Evolutionary conservation across 2,329 filamentous ascomycete species (phyloP), one percentile per base, ranked within the genome.

Genomic region (Bipolaris bicolor): DNA sequence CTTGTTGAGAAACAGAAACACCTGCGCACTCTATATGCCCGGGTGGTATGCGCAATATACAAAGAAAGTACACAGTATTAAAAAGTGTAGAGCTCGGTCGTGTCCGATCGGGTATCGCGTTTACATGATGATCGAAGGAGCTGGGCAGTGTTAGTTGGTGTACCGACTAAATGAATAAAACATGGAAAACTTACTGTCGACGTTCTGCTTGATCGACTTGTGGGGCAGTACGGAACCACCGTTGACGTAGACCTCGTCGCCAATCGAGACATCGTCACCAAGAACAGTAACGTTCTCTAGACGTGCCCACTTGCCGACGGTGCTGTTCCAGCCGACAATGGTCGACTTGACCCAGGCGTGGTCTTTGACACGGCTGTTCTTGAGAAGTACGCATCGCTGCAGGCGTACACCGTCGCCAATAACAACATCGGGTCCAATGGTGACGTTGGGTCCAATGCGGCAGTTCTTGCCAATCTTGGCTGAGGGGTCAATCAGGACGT

Each of bases 341-440:
- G 94, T 95, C 76, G 91, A 96, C 88, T 98, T 98, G 78, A 99
- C 87, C 94, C 94, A 98, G 46, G 95, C 95, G 78, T 99, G 94
- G 77, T 99, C 95, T 86, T 97, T 97, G 80, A 97, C 89, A 83
- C 96, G 97, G 80, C 90, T 92, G 72, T 91, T 90, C 61, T 89
- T 86, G 64, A 99, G 85, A 55, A 99, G 81, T 22, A 98, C 95
- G 73, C 91, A 97, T 70, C 95, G 89, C 81, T 98, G 94, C 65
- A 99, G 85, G 68, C 94, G 88, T 40, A 97, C 95, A 75, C 94
- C 95, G 66, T 99, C 94, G 53, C 94, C 94, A 57, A 99, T 85
- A 45, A 97, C 88, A 43, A 97, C 94, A 70, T 92, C 89, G 54
- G 94, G 93, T 39, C 95, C 94, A 75, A 99, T 96, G 61, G 92